Conservation (phyloP, 768 basidiomycete genomes). For the Leccinum boreale region DNA sequence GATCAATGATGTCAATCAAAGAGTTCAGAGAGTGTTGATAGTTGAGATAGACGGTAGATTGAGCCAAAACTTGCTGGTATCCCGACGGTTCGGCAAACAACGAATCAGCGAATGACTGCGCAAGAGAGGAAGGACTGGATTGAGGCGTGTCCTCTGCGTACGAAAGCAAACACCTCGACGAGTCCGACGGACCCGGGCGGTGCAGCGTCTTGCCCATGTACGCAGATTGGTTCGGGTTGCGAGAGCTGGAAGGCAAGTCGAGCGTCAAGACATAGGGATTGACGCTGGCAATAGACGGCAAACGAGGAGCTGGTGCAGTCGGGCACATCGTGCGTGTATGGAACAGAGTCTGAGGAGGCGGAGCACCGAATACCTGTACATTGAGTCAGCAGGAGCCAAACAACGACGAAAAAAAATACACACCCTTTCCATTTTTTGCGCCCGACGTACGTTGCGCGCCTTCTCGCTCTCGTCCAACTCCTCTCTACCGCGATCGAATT, state of each 20-base stretch:
- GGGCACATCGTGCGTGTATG: slow-evolving; percentile 56
- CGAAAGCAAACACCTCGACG: slow-evolving; percentile 49
- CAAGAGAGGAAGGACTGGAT: slow-evolving; percentile 18
- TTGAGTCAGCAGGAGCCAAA: slow-evolving; percentile 1
- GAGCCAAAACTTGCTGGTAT: slow-evolving; percentile 21
- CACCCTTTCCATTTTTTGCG: slow-evolving; percentile 88
- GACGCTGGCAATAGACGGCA: slow-evolving; percentile 15
- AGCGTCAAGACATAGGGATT: slow-evolving; percentile 21
- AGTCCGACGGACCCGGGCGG: slow-evolving; percentile 66
- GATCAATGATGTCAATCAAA: slow-evolving; percentile 74
- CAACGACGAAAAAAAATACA: slow-evolving; percentile 5
- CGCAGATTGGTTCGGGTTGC: slow-evolving; percentile 50
- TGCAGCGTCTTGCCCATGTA: slow-evolving; percentile 43
- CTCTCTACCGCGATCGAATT: slow-evolving; percentile 62
- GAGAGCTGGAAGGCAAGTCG: slow-evolving; percentile 19
- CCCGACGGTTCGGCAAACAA: slow-evolving; percentile 13
- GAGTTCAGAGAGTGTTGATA: slow-evolving; percentile 81
- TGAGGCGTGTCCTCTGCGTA: slow-evolving; percentile 16
- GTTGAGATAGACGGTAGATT: slow-evolving; percentile 63
- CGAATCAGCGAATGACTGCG: slow-evolving; percentile 21
- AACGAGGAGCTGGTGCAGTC: slow-evolving; percentile 25
- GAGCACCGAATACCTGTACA: slow-evolving; percentile 72
- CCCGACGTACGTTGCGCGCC: slow-evolving; percentile 74
- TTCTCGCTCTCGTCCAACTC: slow-evolving; percentile 72
- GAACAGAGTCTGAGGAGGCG: slow-evolving; percentile 77